Conservation (phyloP, 371 early-diverging fungal genomes). For the Rhizomucor pusillus region DNA sequence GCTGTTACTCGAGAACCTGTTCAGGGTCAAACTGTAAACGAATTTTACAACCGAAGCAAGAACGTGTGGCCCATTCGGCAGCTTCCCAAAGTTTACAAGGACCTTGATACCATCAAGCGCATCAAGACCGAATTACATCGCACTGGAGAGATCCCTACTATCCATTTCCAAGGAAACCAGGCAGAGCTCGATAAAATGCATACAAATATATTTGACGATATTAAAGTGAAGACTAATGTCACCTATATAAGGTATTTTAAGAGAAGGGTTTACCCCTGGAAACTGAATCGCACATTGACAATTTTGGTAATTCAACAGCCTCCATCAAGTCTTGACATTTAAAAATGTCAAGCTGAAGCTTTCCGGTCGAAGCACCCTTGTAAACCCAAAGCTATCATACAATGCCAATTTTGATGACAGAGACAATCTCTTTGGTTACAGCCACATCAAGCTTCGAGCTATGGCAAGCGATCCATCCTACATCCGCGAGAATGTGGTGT, state of each 20-base stretch:
- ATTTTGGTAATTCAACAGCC: conserved; percentile 1
- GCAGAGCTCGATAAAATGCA: conserved; percentile 14
- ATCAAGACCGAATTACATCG: conserved; percentile 16
- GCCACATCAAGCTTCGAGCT: conserved; percentile 17
- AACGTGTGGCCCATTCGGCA: background rate
- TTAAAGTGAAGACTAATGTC: conserved; percentile 5
- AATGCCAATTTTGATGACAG: conserved; percentile 18
- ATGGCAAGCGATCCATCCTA: conserved; percentile 23
- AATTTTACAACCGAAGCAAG: conserved; percentile 19
- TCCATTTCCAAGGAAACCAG: conserved; percentile 14
- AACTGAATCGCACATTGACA: too few relatives aligned
- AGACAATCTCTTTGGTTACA: conserved; percentile 10
- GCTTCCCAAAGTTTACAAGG: conserved; percentile 9
- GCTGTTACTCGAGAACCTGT: conserved; percentile 8
- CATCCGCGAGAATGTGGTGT: conserved; percentile 19
- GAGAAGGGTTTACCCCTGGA: too few relatives aligned
- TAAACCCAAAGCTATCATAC: conserved; percentile 18
- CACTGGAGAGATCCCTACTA: conserved; percentile 18
- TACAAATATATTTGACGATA: conserved; percentile 5
- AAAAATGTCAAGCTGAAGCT: conserved; percentile 12
- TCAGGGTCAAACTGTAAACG: conserved; percentile 9
- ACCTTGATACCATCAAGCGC: conserved; percentile 16
- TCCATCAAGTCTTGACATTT: conserved; percentile 6
- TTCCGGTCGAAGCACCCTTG: conserved; percentile 14
- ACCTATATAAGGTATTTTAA: conserved; percentile 17